A percentile compares a stretch with the other conserved stretches of the same genome.
phyloP scores from a whole-genome alignment of 2,329 filamentous ascomycete species.

The Botrytis cinerea region DNA sequence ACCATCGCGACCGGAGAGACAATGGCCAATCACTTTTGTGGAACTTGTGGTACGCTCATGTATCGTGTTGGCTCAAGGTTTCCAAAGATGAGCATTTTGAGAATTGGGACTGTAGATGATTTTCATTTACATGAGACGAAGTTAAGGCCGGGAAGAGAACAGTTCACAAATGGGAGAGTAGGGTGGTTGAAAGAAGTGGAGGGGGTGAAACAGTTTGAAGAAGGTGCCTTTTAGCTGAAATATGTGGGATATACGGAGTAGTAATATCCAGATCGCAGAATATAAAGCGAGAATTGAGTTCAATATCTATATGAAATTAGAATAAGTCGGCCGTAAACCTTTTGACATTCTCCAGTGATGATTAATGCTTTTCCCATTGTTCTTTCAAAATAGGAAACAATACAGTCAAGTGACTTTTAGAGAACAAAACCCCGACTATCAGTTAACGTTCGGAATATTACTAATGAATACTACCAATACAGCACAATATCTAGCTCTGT shows the following conservation, averaged over 20 bases:
- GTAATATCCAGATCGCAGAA: neutral
- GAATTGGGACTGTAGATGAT: slow-evolving; percentile 65
- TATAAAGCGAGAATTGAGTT: neutral
- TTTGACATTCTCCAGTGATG: neutral
- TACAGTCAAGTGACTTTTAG: neutral
- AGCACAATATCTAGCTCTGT: slow-evolving; percentile 29
- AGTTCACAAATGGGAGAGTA: slow-evolving; percentile 54
- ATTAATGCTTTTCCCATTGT: too few species aligned
- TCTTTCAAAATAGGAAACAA: neutral
- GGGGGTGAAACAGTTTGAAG: slow-evolving; percentile 41
- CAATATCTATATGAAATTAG: neutral
- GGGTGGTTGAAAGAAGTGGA: slow-evolving; percentile 49
- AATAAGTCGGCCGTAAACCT: neutral
- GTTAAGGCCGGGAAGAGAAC: slow-evolving; percentile 55
- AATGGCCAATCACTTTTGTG: slow-evolving; percentile 66
- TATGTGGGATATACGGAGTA: neutral
- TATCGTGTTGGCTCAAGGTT: slow-evolving; percentile 52
- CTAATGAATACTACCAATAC: slow-evolving; percentile 34
- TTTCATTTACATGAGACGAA: slow-evolving; percentile 58
- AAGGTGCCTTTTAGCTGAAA: neutral
- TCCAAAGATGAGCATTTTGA: slow-evolving; percentile 51
- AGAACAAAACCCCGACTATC: neutral
- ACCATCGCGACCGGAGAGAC: slow-evolving; percentile 50
- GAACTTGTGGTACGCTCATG: slow-evolving; percentile 60
- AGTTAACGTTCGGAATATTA: slow-evolving; percentile 24